Evolutionary conservation across 2,329 filamentous ascomycete genomes (phyloP), one percentile per base, ranked within the genome.

Genomic region (Ceratocystis cubensis): DNA sequence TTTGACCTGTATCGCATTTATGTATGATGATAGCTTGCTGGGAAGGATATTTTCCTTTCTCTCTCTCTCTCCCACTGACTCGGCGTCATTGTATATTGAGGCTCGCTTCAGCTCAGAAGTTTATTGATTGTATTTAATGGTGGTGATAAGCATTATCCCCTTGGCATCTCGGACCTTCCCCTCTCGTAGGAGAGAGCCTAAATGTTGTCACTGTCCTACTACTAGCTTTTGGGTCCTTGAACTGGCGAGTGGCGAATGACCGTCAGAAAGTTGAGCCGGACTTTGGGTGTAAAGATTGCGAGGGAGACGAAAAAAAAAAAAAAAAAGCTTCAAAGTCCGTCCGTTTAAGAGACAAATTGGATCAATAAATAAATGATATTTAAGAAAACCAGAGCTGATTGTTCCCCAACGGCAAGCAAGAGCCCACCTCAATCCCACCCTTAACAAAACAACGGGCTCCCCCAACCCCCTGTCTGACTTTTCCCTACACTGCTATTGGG

Each of bases 381-480:
- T n/a, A 64, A 33, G 7, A 30, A 33, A 59, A 20, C 20, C n/a
- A 6, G n/a, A 53, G 28, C 25, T 61, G 53, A 65, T 48, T 30
- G 25, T 65, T 65, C 64, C 67, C 67, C 67, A 68, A 68, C 67
- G 66, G 53, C 28, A 59, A 68, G 53, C 28, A 59, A 33, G 25
- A 62, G 61, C 57, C 61, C 67, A 41, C 28, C 50, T 37, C 61
- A 64, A 53, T 65, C 48, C 33, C 48, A 63, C 65, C 46, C 66
- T 37, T 68, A 63, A 63, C 30, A 56, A 63, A 53, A 46, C 61
- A 61, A 66, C 45, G 41, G 37, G 37, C 37, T 41, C 41, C 56
- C 66, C 66, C 66, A 67, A 63, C 66, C 63, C 37, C 66, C 56
- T 62, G 53, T 53, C 56, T 59, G 28, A 33, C 53, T 33, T 59